Conservation (phyloP, 163 green algal species). For the Scenedesmus sp. region DNA sequence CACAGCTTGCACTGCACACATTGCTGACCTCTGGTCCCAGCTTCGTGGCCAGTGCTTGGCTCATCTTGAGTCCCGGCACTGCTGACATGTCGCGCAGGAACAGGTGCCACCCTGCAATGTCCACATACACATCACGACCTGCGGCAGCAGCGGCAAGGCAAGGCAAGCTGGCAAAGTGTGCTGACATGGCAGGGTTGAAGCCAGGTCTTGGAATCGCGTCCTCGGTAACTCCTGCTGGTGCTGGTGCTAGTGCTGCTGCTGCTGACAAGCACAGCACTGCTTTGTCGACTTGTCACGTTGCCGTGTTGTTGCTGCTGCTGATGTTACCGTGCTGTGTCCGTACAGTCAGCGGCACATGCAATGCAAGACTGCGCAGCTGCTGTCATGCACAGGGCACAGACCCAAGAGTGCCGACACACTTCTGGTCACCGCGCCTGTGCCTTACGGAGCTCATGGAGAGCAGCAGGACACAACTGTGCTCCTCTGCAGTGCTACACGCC, state of each 20-base stretch:
- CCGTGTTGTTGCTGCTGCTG: too few relatives aligned
- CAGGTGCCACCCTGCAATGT: constrained; percentile 89
- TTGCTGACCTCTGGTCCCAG: constrained; percentile 66
- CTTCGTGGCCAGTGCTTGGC: constrained; percentile 73
- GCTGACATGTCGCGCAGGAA: constrained; percentile 80
- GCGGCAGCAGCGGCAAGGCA: constrained; percentile 3
- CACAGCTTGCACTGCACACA: background rate
- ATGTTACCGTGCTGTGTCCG: too few relatives aligned
- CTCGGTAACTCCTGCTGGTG: background rate
- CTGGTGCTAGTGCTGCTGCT: background rate
- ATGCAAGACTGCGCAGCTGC: background rate
- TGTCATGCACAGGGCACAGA: too few relatives aligned
- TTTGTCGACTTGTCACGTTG: too few relatives aligned
- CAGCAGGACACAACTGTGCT: too few relatives aligned
- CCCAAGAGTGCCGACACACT: too few relatives aligned
- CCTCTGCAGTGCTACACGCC: background rate
- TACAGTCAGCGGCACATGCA: too few relatives aligned
- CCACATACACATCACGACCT: constrained; percentile 84
- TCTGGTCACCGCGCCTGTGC: too few relatives aligned
- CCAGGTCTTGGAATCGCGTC: background rate
- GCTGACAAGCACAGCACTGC: background rate
- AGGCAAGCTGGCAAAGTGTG: background rate
- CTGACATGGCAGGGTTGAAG: background rate
- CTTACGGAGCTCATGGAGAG: too few relatives aligned
- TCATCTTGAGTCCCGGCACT: constrained; percentile 71